phyloP scores from a whole-genome alignment of 345 rosid species.

The Jatropha curcas region DNA sequence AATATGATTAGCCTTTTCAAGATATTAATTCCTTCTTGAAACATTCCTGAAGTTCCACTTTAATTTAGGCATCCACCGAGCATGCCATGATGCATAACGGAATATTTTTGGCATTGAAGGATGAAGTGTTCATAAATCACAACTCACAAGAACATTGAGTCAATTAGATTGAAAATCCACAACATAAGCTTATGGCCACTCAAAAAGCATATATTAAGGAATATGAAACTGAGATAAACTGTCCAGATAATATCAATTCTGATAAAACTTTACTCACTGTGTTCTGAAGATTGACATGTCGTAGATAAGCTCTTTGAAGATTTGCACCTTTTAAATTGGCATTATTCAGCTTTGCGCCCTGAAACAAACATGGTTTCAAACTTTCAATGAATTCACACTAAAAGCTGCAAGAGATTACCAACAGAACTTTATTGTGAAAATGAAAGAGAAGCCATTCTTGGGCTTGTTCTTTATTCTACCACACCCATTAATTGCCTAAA shows the following conservation, averaged over 20 bases:
- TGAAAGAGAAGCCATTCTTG: not conserved
- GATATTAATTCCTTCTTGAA: not conserved
- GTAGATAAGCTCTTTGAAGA: slow-evolving; percentile 87
- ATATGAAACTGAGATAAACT: not conserved
- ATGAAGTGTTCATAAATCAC: too few species aligned
- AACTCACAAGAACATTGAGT: not conserved
- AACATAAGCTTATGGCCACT: not conserved
- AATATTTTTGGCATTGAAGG: not conserved
- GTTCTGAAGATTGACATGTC: slow-evolving; percentile 80
- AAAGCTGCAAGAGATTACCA: not conserved
- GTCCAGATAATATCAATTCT: not conserved
- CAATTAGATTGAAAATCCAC: not conserved
- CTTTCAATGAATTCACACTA: not conserved
- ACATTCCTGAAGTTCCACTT: not conserved
- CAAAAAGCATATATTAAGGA: not conserved
- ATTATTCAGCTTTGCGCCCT: slow-evolving; percentile 88
- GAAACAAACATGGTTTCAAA: slow-evolving; percentile 18
- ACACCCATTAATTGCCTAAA: not conserved
- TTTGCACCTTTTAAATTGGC: slow-evolving; percentile 90
- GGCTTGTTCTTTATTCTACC: not conserved
- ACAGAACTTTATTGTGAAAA: not conserved
- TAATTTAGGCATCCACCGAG: not conserved
- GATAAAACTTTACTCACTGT: slow-evolving; percentile 53
- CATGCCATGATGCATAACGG: not conserved
- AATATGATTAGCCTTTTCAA: not conserved